Base-by-base conservation (phyloP, 1,139 yeast genomes). In the Starmera stellimalicola region DNA sequence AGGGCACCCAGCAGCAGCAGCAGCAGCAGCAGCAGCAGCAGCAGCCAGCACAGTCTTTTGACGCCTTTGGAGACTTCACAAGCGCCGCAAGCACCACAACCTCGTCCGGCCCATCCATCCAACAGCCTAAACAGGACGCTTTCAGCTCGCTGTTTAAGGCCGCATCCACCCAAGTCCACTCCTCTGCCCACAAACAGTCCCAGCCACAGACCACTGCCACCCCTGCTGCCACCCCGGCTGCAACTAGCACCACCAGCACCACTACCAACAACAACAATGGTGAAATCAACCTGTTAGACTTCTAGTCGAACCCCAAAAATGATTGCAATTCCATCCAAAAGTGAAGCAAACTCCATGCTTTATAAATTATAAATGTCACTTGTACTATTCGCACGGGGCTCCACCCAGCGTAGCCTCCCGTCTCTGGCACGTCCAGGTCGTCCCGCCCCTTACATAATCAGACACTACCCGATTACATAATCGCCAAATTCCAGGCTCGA, bases 131-230 rank as follows among this genome's bases (percentile, higher is more conserved):
- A 42, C 67, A 62, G 41, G 94, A 84, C 57, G 93, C 93, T 1
- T 87, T 87, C 57, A 82, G 94, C 24, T 78, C 85, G 15, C 65
- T 87, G 45, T 83, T 91, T 63, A 66, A 78, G 14, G 60, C 77
- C 15, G 94, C 95, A 8, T 75, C 79, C 50, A 57, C 77, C 18
- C 64, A 63, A 40, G 51, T 52, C 3, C 50, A 55, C 15, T 31
- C 41, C 7, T 32, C 31, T 4, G 24, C 24, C 10, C 12, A 11
- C 12, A 22, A 22, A 22, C 34, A 20, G 18, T 31, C 36, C n/a
- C 19, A 25, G 16, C 29, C 35, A 25, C 27, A 31, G 23, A 33
- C 16, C 23, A 44, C 29, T 19, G 36, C 38, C 30, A 27, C 29
- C 10, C 32, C 34, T 26, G 36, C 36, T 25, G 31, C 43, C 23